Conservation (phyloP, 305 asterid species). For the Fraxinus dipetala region DNA sequence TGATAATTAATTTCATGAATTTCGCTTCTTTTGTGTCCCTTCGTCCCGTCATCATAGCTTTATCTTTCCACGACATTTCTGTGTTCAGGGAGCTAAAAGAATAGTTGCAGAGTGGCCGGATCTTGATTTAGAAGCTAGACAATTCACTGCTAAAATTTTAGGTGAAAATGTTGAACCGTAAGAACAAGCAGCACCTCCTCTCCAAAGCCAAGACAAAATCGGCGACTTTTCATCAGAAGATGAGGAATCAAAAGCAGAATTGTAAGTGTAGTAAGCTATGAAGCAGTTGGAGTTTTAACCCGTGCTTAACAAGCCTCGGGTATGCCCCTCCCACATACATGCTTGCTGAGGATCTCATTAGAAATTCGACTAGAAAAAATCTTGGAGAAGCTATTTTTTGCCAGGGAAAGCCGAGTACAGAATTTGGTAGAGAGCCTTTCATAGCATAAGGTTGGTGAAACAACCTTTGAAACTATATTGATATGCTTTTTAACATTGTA, state of each 20-base stretch:
- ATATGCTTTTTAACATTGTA: neutral
- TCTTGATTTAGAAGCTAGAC: conserved; percentile 85
- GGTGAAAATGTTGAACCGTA: conserved; percentile 61
- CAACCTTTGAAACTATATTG: neutral
- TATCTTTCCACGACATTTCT: neutral
- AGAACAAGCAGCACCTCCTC: conserved; percentile 39
- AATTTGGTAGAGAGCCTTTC: neutral
- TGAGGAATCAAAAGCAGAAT: conserved; percentile 68
- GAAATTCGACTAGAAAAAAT: neutral
- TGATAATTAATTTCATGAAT: conserved; percentile 10
- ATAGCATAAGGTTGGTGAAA: neutral
- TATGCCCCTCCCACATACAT: neutral
- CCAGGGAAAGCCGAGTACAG: neutral
- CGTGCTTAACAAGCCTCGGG: neutral
- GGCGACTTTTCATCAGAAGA: conserved; percentile 39
- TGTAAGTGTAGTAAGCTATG: conserved; percentile 34
- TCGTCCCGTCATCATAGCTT: neutral
- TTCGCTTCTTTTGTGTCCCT: neutral
- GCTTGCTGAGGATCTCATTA: neutral
- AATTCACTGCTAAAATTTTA: conserved; percentile 62
- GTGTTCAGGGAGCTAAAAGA: conserved; percentile 79
- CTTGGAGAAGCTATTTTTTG: neutral
- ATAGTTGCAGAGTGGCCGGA: conserved; percentile 97
- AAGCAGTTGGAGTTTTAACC: neutral
- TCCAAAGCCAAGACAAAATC: conserved; percentile 20